These are phyloP conservation scores for Pisolithus thermaeus DNA, from an alignment of 1,284 basidiomycete species.

Conservation along the genomic window DNA sequence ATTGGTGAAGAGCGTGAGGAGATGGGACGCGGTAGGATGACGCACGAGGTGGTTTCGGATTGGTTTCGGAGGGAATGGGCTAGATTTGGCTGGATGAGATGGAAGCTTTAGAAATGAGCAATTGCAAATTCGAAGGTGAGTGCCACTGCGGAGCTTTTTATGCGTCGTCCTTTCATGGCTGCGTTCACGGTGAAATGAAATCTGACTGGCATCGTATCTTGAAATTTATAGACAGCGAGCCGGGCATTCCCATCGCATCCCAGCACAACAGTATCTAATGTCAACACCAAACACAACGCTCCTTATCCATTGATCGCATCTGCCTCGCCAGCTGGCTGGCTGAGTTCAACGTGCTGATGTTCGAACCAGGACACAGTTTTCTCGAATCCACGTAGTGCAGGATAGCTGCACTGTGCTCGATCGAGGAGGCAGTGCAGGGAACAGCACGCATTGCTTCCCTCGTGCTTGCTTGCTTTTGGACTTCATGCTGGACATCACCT, in stretches of 20 bases:
- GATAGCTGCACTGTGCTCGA: too few relatives aligned
- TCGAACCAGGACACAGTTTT: too few relatives aligned
- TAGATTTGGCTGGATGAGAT: neutral
- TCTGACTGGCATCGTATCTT: neutral
- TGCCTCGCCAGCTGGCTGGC: neutral
- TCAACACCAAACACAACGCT: neutral
- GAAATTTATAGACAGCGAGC: neutral
- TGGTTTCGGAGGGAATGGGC: neutral
- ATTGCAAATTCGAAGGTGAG: slow-evolving; percentile 1
- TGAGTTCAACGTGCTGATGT: neutral
- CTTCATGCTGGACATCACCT: neutral
- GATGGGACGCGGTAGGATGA: neutral
- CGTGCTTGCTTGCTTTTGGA: neutral
- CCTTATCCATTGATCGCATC: neutral
- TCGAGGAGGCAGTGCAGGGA: too few relatives aligned
- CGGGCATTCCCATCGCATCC: neutral
- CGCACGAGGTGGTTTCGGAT: neutral
- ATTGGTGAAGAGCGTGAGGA: neutral
- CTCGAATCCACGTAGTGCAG: too few relatives aligned
- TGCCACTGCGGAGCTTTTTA: neutral
- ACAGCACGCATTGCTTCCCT: neutral
- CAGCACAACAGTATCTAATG: neutral
- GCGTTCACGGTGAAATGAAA: neutral
- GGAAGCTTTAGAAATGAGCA: neutral
- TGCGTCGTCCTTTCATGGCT: neutral